phyloP scores from a whole-genome alignment of 148 eudicot genomes.

The Vaccinium darrowii region DNA sequence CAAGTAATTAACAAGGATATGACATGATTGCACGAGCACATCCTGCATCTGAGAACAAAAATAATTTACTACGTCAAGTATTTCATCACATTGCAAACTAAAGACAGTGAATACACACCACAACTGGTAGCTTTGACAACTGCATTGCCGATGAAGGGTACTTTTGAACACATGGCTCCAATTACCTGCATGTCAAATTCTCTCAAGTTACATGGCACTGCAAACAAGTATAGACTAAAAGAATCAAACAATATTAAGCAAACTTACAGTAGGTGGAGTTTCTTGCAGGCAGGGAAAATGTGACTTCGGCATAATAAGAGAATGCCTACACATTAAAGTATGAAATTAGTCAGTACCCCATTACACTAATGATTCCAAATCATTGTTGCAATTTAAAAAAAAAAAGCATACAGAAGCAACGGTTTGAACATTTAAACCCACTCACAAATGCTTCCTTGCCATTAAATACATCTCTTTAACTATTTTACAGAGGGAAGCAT shows the following conservation, averaged over 20 bases:
- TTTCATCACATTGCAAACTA: background rate
- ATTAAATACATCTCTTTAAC: no score
- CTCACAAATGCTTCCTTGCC: no score
- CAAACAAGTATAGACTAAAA: background rate
- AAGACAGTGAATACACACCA: conserved; percentile 48
- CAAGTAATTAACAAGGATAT: background rate
- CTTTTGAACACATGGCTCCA: conserved; percentile 92
- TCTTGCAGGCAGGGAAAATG: conserved; percentile 76
- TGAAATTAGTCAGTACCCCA: conserved; percentile 3
- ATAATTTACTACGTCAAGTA: background rate
- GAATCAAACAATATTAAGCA: background rate
- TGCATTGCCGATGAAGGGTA: conserved; percentile 84
- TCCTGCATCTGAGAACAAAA: background rate
- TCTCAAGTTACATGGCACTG: conserved; percentile 2
- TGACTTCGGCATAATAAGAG: conserved; percentile 78
- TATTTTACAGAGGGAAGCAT: background rate
- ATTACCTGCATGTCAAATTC: conserved; percentile 49
- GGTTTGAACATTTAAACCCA: background rate
- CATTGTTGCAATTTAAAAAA: background rate
- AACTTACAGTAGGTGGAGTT: conserved; percentile 93
- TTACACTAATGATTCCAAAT: background rate
- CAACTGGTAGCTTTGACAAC: conserved; percentile 85
- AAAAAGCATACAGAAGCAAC: background rate
- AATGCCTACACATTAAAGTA: conserved; percentile 51
- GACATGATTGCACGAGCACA: background rate